phyloP scores from a whole-genome alignment of 495 filamentous ascomycete genomes.

The Penicillium odoratum region DNA sequence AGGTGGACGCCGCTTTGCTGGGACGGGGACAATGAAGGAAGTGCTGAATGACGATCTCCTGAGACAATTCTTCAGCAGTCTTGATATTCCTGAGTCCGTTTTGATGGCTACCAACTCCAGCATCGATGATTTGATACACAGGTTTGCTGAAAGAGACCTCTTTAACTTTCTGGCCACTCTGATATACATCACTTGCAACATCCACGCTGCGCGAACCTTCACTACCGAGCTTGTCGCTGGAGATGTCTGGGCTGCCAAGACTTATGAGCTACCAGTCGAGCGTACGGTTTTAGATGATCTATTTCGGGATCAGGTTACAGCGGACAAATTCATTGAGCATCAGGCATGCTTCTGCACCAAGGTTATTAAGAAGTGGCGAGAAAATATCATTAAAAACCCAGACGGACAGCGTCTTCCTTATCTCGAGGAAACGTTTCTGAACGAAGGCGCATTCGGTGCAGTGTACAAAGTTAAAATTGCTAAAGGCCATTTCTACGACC shows the following conservation, averaged over 20 bases:
- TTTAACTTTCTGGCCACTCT: conserved; percentile 32
- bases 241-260: conserved; percentile 14
- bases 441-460: conserved; percentile 26
- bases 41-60: conserved; percentile 24
- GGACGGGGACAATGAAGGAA: conserved; percentile 24
- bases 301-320: conserved; percentile 21
- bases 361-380: conserved; percentile 27
- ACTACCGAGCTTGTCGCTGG: conserved; percentile 23
- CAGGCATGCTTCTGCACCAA: conserved; percentile 38
- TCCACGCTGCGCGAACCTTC: conserved; percentile 31
- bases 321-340: conserved; percentile 27
- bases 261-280: conserved; percentile 7
- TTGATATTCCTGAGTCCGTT: conserved; percentile 8
- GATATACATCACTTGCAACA: conserved; percentile 28
- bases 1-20: conserved; percentile 26
- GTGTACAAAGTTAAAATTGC: conserved; percentile 36
- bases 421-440: conserved; percentile 23
- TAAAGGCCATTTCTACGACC: conserved; percentile 32
- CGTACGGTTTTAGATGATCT: conserved; percentile 20
- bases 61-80: conserved; percentile 23
- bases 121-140: conserved; percentile 13
- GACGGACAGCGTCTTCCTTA: conserved; percentile 34
- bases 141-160: conserved; percentile 23
- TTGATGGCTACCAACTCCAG: neutral
- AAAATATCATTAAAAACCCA: conserved; percentile 19